phyloP scores from a whole-genome alignment of 345 rosid genomes.

The Syzygium jambos region DNA sequence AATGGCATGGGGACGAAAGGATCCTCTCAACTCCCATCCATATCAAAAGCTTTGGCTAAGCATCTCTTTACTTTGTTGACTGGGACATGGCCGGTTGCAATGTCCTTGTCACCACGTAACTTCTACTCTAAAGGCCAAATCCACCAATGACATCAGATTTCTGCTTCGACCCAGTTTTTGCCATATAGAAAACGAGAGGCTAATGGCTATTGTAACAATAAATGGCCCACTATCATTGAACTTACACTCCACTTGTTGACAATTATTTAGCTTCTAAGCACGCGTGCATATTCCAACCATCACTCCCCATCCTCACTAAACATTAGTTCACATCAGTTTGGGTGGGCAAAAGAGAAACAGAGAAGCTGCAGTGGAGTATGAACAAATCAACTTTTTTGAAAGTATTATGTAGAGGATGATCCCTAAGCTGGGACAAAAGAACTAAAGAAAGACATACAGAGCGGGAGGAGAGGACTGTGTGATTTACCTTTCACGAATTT shows the following conservation, averaged over 20 bases:
- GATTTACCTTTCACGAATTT: conserved; percentile 18
- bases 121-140: neutral
- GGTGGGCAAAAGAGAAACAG: neutral
- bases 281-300: neutral
- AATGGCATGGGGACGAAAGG: neutral
- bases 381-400: neutral
- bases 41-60: neutral
- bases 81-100: neutral
- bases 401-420: neutral
- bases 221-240: neutral
- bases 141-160: neutral
- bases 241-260: neutral
- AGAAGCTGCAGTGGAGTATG: neutral
- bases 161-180: neutral
- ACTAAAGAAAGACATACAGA: neutral
- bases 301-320: neutral
- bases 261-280: neutral
- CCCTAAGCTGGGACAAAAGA: neutral
- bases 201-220: neutral
- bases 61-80: neutral
- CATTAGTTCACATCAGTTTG: neutral
- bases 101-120: neutral
- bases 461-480: conserved; percentile 1
- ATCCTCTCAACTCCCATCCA: neutral
- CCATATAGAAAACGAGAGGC: neutral